A percentile compares a stretch with the other conserved stretches of the same genome.
Evolutionary conservation across 345 rosid species (phyloP).

Genomic region (Viola odorata): DNA sequence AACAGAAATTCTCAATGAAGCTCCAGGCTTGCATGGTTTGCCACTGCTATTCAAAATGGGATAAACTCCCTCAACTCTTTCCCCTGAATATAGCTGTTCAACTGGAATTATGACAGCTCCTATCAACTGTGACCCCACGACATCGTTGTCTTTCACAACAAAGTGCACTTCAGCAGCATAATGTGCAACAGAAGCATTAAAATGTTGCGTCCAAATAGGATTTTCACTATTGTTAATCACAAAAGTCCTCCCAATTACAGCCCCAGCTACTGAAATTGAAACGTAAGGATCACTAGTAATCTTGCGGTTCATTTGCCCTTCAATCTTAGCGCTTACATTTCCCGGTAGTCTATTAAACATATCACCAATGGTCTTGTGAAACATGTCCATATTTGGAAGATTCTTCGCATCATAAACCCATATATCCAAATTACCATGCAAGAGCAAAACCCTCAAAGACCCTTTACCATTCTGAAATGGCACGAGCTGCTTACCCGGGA

Average conservation of each 20-base stretch:
- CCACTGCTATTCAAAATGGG: constrained; percentile 51
- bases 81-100: constrained; percentile 59
- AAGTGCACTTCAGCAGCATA: constrained; percentile 77
- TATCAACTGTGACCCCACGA: constrained; percentile 76
- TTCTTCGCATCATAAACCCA: constrained; percentile 59
- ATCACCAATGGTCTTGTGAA: constrained; percentile 76
- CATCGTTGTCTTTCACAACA: constrained; percentile 82
- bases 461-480: constrained; percentile 44
- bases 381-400: constrained; percentile 94
- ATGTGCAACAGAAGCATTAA: constrained; percentile 87
- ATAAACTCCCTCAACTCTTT: constrained; percentile 59
- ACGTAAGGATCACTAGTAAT: constrained; percentile 95
- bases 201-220: constrained; percentile 87
- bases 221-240: constrained; percentile 79
- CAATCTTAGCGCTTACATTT: constrained; percentile 37
- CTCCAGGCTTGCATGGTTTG: constrained; percentile 82
- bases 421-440: constrained; percentile 91
- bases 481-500: constrained; percentile 44
- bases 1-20: constrained; percentile 55
- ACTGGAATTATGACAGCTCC: constrained; percentile 80
- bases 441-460: constrained; percentile 67
- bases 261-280: constrained; percentile 49
- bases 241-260: constrained; percentile 78
- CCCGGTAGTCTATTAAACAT: constrained; percentile 48
- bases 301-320: constrained; percentile 44